A percentile compares a stretch with the other conserved stretches of the same genome.
These are phyloP conservation scores for Candida sanyaensis DNA, from an alignment of 1,139 yeast species.

Conservation along the genomic window DNA sequence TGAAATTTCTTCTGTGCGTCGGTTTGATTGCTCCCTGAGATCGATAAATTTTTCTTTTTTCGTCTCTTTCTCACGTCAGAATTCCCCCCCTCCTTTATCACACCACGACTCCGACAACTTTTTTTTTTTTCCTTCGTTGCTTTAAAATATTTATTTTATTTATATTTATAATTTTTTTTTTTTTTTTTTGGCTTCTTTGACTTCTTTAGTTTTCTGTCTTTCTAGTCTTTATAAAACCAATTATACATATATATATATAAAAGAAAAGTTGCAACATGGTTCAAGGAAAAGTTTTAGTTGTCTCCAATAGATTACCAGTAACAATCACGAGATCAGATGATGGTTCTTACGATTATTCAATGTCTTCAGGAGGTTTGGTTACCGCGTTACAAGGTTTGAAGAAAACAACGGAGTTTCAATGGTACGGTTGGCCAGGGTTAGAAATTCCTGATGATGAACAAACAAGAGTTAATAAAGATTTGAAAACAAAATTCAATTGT, in stretches of 20 bases:
- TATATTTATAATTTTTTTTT: too few species aligned
- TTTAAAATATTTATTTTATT: too few species aligned
- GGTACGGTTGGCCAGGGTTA: constrained; percentile 98
- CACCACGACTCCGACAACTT: constrained; percentile 1
- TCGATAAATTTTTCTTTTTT: not conserved
- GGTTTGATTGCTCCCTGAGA: not conserved
- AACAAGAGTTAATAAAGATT: constrained; percentile 64
- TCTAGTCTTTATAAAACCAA: not conserved
- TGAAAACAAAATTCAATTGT: constrained; percentile 79
- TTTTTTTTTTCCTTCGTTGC: not conserved
- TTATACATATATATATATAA: not conserved
- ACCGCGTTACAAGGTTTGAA: constrained; percentile 93
- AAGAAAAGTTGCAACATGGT: constrained; percentile 19
- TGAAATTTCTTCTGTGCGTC: not conserved
- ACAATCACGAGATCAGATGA: constrained; percentile 69
- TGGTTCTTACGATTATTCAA: constrained; percentile 68
- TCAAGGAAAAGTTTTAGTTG: constrained; percentile 79
- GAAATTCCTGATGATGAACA: constrained; percentile 83
- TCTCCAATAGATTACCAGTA: constrained; percentile 93
- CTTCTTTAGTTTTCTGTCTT: too few species aligned
- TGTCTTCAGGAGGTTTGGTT: constrained; percentile 98
- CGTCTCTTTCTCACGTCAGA: not conserved
- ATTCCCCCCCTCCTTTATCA: not conserved
- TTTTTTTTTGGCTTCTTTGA: too few species aligned
- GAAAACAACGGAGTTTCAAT: constrained; percentile 82